Percentiles rank a stretch among this genome's conserved stretches.
These are phyloP conservation scores for Alliaria petiolata DNA, from an alignment of 345 rosid species.

Conservation along the genomic window DNA sequence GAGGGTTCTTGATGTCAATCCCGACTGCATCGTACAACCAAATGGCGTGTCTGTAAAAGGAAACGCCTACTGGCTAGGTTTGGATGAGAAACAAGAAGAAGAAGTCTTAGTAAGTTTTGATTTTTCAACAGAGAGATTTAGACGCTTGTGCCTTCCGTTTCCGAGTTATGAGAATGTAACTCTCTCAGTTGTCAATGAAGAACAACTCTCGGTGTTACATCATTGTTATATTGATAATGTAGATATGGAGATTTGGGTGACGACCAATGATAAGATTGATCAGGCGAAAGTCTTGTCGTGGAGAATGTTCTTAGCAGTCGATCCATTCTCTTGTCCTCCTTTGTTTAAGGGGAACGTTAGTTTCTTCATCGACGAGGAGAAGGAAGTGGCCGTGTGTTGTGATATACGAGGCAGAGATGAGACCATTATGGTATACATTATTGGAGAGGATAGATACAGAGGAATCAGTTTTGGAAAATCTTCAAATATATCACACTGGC, in stretches of 20 bases:
- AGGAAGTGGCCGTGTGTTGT: not conserved
- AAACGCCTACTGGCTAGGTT: not conserved
- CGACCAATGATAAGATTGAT: too few relatives aligned
- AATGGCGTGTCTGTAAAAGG: not conserved
- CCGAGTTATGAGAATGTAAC: too few relatives aligned
- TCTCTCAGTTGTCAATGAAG: not conserved
- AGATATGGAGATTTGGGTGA: not conserved
- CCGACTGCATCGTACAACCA: not conserved
- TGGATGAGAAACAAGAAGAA: not conserved
- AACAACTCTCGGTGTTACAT: not conserved
- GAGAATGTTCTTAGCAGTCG: not conserved
- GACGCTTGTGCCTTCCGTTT: not conserved
- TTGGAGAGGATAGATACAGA: not conserved
- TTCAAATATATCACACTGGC: not conserved
- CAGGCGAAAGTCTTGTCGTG: not conserved
- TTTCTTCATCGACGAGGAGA: not conserved
- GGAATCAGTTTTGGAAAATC: not conserved
- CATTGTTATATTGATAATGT: accelerated
- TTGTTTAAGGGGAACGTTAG: too few relatives aligned
- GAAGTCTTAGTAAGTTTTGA: not conserved
- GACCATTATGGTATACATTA: not conserved
- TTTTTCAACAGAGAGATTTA: not conserved
- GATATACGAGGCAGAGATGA: not conserved
- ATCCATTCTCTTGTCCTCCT: not conserved
- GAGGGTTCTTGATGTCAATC: not conserved